Percentiles rank a stretch among this genome's conserved stretches.
These are phyloP conservation scores for Candida chauliodis DNA, from an alignment of 805 yeast species.

Conservation along the genomic window DNA sequence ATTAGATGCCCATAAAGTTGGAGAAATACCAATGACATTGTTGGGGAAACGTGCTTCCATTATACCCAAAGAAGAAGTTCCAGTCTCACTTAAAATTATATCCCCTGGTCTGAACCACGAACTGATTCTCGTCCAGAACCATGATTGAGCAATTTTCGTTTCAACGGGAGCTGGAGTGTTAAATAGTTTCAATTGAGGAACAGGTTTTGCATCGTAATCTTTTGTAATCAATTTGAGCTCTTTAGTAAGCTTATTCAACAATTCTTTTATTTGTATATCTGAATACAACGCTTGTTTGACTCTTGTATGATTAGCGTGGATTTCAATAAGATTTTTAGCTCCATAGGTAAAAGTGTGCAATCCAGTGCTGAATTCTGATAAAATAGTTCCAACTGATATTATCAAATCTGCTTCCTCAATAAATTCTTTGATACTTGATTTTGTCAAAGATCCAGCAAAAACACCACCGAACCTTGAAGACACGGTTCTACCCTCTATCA, in stretches of 20 bases:
- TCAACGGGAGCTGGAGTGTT: conserved; percentile 38
- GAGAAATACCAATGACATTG: conserved; percentile 62
- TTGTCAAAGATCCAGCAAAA: conserved; percentile 36
- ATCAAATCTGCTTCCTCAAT: conserved; percentile 37
- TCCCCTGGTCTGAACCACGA: conserved; percentile 66
- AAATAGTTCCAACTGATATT: conserved; percentile 35
- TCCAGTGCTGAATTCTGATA: conserved; percentile 41
- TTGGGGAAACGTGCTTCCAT: conserved; percentile 63
- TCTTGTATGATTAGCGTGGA: conserved; percentile 41
- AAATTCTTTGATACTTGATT: conserved; percentile 33
- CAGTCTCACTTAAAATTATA: conserved; percentile 66
- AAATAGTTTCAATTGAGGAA: conserved; percentile 49
- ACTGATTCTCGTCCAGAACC: conserved; percentile 65
- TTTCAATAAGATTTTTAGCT: conserved; percentile 37
- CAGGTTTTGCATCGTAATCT: conserved; percentile 48
- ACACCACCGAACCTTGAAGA: conserved; percentile 36
- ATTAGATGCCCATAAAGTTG: conserved; percentile 74
- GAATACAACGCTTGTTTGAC: conserved; percentile 39
- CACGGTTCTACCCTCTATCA: conserved; percentile 17
- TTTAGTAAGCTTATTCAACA: conserved; percentile 41
- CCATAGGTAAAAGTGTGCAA: conserved; percentile 37
- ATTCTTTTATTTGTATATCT: conserved; percentile 42
- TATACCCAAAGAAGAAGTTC: conserved; percentile 74
- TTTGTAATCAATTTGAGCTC: conserved; percentile 33
- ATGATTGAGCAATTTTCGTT: conserved; percentile 50